phyloP scores from a whole-genome alignment of 352 stramenopile genomes.

The Globisporangium takayamanum region DNA sequence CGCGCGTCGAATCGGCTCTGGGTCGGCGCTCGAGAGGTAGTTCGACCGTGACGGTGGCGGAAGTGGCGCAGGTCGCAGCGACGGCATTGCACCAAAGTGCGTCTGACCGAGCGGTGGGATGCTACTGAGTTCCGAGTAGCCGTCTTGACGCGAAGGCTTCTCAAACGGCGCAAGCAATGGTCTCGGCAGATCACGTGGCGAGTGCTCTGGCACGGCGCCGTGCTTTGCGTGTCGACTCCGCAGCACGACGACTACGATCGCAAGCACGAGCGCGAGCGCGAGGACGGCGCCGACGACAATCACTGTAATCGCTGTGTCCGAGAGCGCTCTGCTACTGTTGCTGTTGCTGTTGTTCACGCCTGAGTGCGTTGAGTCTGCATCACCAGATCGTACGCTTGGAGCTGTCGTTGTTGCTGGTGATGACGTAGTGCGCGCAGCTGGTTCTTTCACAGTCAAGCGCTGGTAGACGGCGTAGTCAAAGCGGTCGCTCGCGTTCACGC shows the following conservation, averaged over 20 bases:
- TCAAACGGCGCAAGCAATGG: not conserved
- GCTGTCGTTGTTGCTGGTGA: not conserved
- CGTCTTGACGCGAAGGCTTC: slow-evolving; percentile 13
- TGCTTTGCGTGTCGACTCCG: not conserved
- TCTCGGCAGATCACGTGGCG: not conserved
- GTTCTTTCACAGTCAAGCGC: slow-evolving; percentile 16
- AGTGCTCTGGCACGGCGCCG: not conserved
- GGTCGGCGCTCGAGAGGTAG: slow-evolving; percentile 10
- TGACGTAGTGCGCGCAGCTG: not conserved
- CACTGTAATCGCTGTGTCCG: not conserved
- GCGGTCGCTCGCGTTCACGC: slow-evolving; percentile 9
- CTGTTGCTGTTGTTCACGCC: slow-evolving; percentile 1
- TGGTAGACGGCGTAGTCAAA: slow-evolving; percentile 26
- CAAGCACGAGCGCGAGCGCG: slow-evolving; percentile 7
- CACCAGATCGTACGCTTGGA: not conserved
- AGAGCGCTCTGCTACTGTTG: slow-evolving; percentile 1
- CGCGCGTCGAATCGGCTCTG: not conserved
- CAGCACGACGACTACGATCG: slow-evolving; percentile 1
- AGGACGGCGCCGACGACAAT: slow-evolving; percentile 6
- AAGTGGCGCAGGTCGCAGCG: not conserved
- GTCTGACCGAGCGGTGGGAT: slow-evolving; percentile 1
- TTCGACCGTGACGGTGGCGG: not conserved
- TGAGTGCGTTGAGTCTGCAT: not conserved
- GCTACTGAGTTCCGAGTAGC: slow-evolving; percentile 6
- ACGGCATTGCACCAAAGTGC: slow-evolving; percentile 5